Conservation (phyloP, 257 asterid genomes). For the Anisodus tanguticus region DNA sequence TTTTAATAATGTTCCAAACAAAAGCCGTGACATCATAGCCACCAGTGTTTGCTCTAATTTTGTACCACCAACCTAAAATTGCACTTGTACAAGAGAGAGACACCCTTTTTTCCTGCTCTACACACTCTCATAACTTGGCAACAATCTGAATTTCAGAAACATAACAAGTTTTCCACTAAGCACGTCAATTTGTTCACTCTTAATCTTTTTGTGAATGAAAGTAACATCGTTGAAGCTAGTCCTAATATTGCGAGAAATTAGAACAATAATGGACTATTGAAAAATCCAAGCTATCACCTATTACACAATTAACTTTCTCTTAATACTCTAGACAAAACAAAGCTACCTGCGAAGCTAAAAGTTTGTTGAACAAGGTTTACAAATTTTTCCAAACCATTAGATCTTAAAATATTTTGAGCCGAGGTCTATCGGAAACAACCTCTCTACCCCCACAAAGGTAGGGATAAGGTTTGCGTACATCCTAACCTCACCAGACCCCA, state of each 20-base stretch:
- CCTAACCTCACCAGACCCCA: too few species aligned
- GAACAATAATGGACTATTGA: background rate
- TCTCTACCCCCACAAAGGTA: too few species aligned
- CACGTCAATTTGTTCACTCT: background rate
- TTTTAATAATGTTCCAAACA: background rate
- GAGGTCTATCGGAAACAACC: too few species aligned
- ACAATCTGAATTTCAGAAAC: conserved; percentile 11
- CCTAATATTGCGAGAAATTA: background rate
- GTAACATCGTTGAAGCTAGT: background rate
- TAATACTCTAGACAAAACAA: background rate
- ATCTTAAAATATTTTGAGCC: background rate
- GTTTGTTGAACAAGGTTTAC: background rate
- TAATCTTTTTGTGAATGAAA: background rate
- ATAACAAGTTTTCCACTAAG: conserved; percentile 13
- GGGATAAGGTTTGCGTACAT: too few species aligned
- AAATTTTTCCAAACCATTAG: background rate
- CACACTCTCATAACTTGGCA: background rate
- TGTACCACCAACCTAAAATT: background rate
- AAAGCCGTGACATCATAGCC: background rate
- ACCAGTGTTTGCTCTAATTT: background rate
- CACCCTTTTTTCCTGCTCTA: background rate
- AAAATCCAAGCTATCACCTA: background rate
- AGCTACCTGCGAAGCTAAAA: background rate
- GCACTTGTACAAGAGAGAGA: background rate
- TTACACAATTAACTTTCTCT: background rate